Base-by-base conservation (phyloP, 169 alveolate species). In the Eimeria zaria region DNA sequence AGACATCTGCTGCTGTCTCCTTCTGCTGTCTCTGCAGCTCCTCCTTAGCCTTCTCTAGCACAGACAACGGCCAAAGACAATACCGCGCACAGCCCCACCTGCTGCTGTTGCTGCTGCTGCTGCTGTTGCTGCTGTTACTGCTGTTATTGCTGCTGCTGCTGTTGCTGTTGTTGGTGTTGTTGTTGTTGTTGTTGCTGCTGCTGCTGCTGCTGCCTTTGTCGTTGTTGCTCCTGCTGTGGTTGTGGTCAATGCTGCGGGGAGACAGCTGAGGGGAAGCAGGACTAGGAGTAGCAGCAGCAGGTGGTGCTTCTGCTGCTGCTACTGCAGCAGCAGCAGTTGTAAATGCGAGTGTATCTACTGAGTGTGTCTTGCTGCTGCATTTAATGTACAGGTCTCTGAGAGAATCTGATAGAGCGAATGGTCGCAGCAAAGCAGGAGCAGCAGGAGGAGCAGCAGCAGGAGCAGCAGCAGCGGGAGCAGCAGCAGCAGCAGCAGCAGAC, bases 311-410 rank as follows among this genome's bases (percentile, higher is more conserved):
- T 27, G 76, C 76, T 27, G 76, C 76, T 8, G 76, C 76, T 9
- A 20, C 76, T 9, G 76, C 76, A 67, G 76, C 20, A 30, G 76
- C 76, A 67, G 76, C 76, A 67, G 76, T 30, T 27, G 76, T 30
- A 30, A 67, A 30, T 30, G 76, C 39, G 6, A 22, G 20, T 22
- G 76, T 67, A 30, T 22, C 44, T 67, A 67, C 44, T 6, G 44
- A 27, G 30, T 7, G 76, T 27, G 6, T 30, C 12, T 11, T 30
- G 76, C 8, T 6, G 76, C 76, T 9, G 76, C 76, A 67, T 30
- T 67, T 67, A 20, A 6, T 6, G 76, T 27, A 67, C 12, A 67
- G 76, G 39, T 67, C 76, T 30, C 76, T 67, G 6, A 67, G 16
- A 30, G 76, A 16, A 30, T 67, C 76, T 67, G 76, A 67, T 7